Percentiles rank a stretch among this genome's conserved stretches.
These are phyloP conservation scores for Beauveria sp. DNA, from an alignment of 2,329 filamentous ascomycete species.

Conservation along the genomic window DNA sequence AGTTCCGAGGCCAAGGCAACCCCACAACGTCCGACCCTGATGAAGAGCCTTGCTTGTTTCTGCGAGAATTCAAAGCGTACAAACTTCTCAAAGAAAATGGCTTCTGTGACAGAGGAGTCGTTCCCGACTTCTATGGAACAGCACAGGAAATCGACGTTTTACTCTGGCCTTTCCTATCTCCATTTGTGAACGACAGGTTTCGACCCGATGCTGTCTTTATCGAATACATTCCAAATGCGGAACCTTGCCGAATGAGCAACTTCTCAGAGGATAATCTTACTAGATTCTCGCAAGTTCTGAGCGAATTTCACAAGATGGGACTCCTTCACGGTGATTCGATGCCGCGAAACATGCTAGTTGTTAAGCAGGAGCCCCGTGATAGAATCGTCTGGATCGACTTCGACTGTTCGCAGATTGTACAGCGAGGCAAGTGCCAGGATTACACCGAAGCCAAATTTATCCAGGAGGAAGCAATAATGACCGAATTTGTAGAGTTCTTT, in stretches of 20 bases:
- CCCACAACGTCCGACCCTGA: background rate
- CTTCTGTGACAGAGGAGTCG: background rate
- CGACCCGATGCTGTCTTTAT: background rate
- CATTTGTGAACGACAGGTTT: background rate
- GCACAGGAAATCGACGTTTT: background rate
- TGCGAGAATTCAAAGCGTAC: background rate
- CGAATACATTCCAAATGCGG: background rate
- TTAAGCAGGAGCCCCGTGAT: background rate
- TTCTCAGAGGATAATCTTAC: background rate
- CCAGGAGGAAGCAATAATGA: background rate
- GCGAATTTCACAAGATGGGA: background rate
- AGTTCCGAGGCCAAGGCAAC: background rate
- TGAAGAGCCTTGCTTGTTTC: background rate
- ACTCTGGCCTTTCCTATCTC: background rate
- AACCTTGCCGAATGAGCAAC: background rate
- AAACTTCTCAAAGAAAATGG: background rate
- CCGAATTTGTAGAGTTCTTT: background rate
- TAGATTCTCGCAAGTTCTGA: background rate
- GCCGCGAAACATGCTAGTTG: conserved; percentile 1
- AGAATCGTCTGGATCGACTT: background rate
- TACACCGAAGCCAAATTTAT: background rate
- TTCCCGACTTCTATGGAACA: background rate
- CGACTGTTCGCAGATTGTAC: background rate
- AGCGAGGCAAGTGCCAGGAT: background rate
- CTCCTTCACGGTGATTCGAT: background rate